These are phyloP conservation scores for Paspalum vaginatum DNA, from an alignment of 176 grass and related monocot species.

Conservation along the genomic window DNA sequence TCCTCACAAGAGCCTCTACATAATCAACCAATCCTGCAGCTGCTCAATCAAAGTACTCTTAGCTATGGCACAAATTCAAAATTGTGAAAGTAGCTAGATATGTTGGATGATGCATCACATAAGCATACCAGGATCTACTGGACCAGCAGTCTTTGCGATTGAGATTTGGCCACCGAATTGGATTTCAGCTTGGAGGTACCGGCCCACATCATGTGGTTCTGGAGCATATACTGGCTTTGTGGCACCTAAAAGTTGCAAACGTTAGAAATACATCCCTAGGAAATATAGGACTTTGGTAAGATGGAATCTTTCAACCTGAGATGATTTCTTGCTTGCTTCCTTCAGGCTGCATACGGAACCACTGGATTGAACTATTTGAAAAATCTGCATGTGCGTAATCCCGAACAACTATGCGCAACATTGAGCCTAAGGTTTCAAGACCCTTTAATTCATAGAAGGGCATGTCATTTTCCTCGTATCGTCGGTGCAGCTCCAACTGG, in stretches of 20 bases:
- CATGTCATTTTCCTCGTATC: conserved; percentile 32
- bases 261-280: neutral
- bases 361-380: conserved; percentile 58
- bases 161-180: conserved; percentile 44
- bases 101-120: conserved; percentile 1
- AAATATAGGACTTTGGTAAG: conserved; percentile 10
- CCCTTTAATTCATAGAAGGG: conserved; percentile 59
- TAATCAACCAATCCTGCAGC: conserved; percentile 70
- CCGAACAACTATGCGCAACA: conserved; percentile 46
- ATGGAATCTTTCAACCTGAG: conserved; percentile 60
- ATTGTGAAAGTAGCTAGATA: conserved; percentile 25
- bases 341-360: conserved; percentile 64
- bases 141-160: conserved; percentile 45
- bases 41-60: conserved; percentile 39
- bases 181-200: conserved; percentile 68
- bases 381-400: conserved; percentile 42
- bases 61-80: conserved; percentile 10
- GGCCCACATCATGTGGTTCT: conserved; percentile 77
- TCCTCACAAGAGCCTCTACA: conserved; percentile 70
- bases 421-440: conserved; percentile 73
- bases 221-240: conserved; percentile 71
- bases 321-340: conserved; percentile 71
- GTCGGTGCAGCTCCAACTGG: conserved; percentile 51
- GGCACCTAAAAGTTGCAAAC: conserved; percentile 55
- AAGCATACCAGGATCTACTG: conserved; percentile 70